These are phyloP conservation scores for Batkoa obscura DNA, from an alignment of 371 early-diverging fungal species.

Conservation along the genomic window DNA sequence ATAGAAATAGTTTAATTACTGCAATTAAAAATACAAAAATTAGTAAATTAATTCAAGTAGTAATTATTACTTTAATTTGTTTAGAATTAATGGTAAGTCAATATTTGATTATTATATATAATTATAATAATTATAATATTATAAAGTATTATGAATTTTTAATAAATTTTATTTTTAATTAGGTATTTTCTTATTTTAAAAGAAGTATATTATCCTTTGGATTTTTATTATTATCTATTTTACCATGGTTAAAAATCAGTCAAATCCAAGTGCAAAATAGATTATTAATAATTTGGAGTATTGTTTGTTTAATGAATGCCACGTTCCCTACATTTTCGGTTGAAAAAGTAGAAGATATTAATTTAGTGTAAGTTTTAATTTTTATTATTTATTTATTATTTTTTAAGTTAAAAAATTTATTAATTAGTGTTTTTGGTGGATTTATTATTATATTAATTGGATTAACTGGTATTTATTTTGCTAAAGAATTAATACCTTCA, in stretches of 20 bases:
- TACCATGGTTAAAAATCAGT: constrained; percentile 36
- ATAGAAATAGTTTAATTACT: no score
- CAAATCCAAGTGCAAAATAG: neutral
- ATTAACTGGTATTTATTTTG: neutral
- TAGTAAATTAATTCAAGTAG: constrained; percentile 8
- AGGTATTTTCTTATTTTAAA: constrained; percentile 60
- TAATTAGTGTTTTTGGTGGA: constrained; percentile 15
- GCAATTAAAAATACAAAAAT: no score
- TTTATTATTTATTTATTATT: neutral
- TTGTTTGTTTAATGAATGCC: constrained; percentile 44
- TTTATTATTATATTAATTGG: constrained; percentile 5
- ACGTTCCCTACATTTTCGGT: constrained; percentile 74
- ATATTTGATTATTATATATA: neutral
- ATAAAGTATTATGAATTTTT: no score
- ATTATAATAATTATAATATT: no score
- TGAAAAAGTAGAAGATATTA: constrained; percentile 55
- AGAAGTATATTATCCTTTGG: constrained; percentile 35
- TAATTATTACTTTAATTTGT: constrained; percentile 15
- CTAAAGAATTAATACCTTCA: neutral
- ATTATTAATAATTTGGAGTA: constrained; percentile 26
- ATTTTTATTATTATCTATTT: constrained; percentile 26
- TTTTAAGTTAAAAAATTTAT: no score
- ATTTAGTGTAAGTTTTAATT: constrained; percentile 36
- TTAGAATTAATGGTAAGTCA: constrained; percentile 47
- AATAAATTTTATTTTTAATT: neutral